Evolutionary conservation across 2,329 filamentous ascomycete genomes (phyloP), one percentile per base, ranked within the genome.

Genomic region (Colletotrichum lini): DNA sequence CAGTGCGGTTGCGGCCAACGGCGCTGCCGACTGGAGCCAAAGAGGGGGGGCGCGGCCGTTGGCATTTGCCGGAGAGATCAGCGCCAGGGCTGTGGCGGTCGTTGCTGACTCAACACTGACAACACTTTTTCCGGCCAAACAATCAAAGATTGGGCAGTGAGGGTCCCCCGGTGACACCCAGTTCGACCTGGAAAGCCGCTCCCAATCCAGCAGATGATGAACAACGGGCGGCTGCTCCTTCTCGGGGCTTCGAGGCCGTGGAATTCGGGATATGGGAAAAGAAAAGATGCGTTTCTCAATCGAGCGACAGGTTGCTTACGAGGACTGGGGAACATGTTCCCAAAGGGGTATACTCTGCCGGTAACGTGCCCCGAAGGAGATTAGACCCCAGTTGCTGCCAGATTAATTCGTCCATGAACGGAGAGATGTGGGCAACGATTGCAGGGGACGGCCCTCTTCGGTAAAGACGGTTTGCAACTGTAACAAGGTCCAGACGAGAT

Each of bases 281-380:
- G n/a, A 66, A 59, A 76, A 65, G 59, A 72, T 67, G 72, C 72
- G 58, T 78, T 80, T 75, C 79, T 80, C 78, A 78, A 82, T 82
- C 77, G 77, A 80, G 80, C 76, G 78, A 77, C 68, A 73, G 75
- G 74, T 74, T 75, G 73, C 76, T 73, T 74, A 78, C 76, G 79
- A 78, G 77, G 77, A 74, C 76, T 75, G 75, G 76, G 8, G 80
- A 81, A 81, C 79, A 76, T 79, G 75, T 74, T 79, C 77, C 76
- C 72, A 80, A 80, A 79, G 78, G 80, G 78, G 77, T 72, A 76
- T 80, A 74, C 76, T 77, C 76, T 75, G 77, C 81, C 82, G 82
- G 76, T 77, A 69, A 75, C 74, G 73, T 77, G 78, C 76, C 81
- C 81, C 49, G 75, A 83, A 81, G 67, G 59, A 78, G 80, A 70